Conservation (phyloP, 345 rosid species). For the Erysimum cheiranthoides region DNA sequence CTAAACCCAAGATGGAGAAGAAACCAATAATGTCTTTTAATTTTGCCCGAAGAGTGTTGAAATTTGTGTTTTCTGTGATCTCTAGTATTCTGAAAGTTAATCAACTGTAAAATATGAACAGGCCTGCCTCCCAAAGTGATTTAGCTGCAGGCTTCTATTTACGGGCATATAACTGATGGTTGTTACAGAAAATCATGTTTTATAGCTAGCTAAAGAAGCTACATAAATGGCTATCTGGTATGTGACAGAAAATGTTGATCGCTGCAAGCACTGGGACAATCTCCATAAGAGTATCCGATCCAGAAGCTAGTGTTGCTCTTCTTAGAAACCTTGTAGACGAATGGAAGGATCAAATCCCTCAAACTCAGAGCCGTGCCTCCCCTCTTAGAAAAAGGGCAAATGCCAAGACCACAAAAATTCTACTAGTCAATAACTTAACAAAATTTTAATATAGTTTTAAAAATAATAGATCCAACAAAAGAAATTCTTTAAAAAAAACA, state of each 20-base stretch:
- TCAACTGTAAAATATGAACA: background rate
- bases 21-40: background rate
- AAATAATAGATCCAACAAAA: no score
- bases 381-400: no score
- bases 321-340: background rate
- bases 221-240: background rate
- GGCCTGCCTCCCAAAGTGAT: background rate
- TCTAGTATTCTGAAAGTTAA: background rate
- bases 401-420: no score
- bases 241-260: background rate
- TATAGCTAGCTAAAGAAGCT: background rate
- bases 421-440: no score
- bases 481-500: no score
- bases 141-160: background rate
- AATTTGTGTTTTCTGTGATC: no score
- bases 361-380: background rate
- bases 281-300: background rate
- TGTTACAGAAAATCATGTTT: background rate
- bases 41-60: background rate
- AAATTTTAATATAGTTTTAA: no score
- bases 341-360: background rate
- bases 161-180: background rate
- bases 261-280: background rate
- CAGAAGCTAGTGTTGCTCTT: background rate
- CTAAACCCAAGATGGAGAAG: background rate